These are phyloP conservation scores for Xylaria sp. DNA, from an alignment of 2,329 filamentous ascomycete species.

Conservation along the genomic window DNA sequence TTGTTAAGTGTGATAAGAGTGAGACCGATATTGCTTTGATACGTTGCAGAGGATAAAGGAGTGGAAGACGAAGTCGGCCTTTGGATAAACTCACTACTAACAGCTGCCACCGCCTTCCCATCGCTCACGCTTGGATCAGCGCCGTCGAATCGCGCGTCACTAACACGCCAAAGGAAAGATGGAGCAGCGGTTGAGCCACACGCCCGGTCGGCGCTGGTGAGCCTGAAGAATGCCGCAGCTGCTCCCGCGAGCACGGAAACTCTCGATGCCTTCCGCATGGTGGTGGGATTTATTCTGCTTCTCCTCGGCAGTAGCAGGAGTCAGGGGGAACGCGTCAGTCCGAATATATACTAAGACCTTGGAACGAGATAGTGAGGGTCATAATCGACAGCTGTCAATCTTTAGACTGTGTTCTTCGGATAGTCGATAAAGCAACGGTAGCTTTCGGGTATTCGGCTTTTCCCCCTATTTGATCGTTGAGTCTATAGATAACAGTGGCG, in stretches of 20 bases:
- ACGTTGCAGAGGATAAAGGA: slow-evolving; percentile 6
- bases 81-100: slow-evolving; percentile 28
- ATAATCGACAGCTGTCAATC: not conserved
- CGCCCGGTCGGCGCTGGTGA: slow-evolving; percentile 42
- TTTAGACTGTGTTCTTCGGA: not conserved
- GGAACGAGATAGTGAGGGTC: not conserved
- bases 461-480: slow-evolving; percentile 11
- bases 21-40: slow-evolving; percentile 11
- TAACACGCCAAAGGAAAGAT: slow-evolving; percentile 45
- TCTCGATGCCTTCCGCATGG: slow-evolving; percentile 19
- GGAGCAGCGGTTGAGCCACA: slow-evolving; percentile 41
- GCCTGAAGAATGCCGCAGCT: slow-evolving; percentile 10
- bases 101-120: slow-evolving; percentile 30
- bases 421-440: slow-evolving; percentile 17
- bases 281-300: not conserved
- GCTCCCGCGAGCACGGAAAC: slow-evolving; percentile 29
- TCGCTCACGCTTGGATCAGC: slow-evolving; percentile 39
- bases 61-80: not conserved
- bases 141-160: slow-evolving; percentile 50
- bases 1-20: slow-evolving; percentile 12
- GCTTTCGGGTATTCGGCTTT: slow-evolving; percentile 28
- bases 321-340: not conserved
- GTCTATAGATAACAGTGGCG: not conserved
- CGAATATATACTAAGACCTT: slow-evolving; percentile 15
- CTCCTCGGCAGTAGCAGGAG: not conserved